Percentiles rank a stretch among this genome's conserved stretches.
phyloP scores from a whole-genome alignment of 2,329 filamentous ascomycete genomes.

The Tolypocladium album region DNA sequence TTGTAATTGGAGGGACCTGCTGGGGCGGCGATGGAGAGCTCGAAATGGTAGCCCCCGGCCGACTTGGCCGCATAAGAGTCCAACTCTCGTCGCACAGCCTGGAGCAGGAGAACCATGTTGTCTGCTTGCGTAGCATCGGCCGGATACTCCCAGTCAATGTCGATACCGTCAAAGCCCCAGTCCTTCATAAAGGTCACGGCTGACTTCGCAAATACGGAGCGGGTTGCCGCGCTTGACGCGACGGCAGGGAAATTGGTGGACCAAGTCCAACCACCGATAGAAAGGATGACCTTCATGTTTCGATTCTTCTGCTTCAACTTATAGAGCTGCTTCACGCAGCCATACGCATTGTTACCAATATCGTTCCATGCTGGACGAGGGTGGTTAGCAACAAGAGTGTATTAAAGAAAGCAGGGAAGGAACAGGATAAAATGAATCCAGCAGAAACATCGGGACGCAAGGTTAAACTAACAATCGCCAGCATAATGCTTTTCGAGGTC shows the following conservation, averaged over 20 bases:
- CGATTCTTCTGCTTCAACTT: constrained; percentile 68
- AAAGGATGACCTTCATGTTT: constrained; percentile 66
- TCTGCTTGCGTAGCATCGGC: constrained; percentile 25
- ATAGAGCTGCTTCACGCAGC: constrained; percentile 70
- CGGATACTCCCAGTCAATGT: constrained; percentile 30
- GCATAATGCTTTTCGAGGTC: constrained; percentile 66
- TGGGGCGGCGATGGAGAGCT: constrained; percentile 41
- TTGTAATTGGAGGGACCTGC: constrained; percentile 39
- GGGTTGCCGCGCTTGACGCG: constrained; percentile 49
- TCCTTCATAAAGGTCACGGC: constrained; percentile 63
- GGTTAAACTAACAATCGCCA: constrained; percentile 41
- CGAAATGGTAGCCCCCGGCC: constrained; percentile 37
- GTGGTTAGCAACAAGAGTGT: not conserved
- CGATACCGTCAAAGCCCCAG: constrained; percentile 49
- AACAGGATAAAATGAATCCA: not conserved
- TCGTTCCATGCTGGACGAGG: constrained; percentile 43
- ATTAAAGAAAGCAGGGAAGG: not conserved
- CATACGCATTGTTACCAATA: constrained; percentile 62
- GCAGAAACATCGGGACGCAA: not conserved
- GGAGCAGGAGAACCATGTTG: constrained; percentile 33
- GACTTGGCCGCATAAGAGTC: constrained; percentile 34
- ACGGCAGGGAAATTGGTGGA: constrained; percentile 63
- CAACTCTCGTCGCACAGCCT: constrained; percentile 33
- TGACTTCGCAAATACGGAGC: constrained; percentile 56
- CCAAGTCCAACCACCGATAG: constrained; percentile 81